phyloP scores from a whole-genome alignment of 2,329 filamentous ascomycete genomes.

The Colletotrichum lentis region DNA sequence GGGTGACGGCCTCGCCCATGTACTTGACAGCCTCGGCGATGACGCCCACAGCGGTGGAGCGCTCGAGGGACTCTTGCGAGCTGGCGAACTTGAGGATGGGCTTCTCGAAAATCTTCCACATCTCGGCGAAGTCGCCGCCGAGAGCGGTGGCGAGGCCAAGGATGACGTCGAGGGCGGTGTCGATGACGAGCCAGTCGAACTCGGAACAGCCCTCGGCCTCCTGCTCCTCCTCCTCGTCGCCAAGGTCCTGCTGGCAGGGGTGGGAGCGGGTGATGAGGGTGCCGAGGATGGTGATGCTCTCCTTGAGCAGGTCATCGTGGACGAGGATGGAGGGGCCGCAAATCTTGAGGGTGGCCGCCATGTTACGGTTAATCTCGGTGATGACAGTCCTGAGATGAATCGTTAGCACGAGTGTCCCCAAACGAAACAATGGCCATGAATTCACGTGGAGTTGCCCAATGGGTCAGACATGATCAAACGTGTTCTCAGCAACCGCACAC shows the following conservation, averaged over 20 bases:
- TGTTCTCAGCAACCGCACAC: constrained; percentile 25
- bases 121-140: constrained; percentile 80
- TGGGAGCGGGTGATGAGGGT: constrained; percentile 89
- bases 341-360: constrained; percentile 88
- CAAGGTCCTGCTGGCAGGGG: constrained; percentile 90
- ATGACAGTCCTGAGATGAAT: constrained; percentile 73
- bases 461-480: constrained; percentile 25
- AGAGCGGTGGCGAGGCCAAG: constrained; percentile 85
- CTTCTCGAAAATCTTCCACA: constrained; percentile 97
- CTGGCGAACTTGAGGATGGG: constrained; percentile 86
- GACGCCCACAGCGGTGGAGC: constrained; percentile 88
- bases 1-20: constrained; percentile 82
- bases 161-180: constrained; percentile 91
- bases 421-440: constrained; percentile 29
- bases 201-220: constrained; percentile 85
- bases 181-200: constrained; percentile 96
- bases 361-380: constrained; percentile 93
- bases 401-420: constrained; percentile 52
- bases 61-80: constrained; percentile 85
- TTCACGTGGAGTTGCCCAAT: not conserved
- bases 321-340: constrained; percentile 87
- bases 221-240: constrained; percentile 78
- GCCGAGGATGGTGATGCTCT: constrained; percentile 77
- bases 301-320: constrained; percentile 75
- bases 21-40: constrained; percentile 90